These are phyloP conservation scores for Backusella parvicylindrica DNA, from an alignment of 192 early-diverging fungal species.

Conservation along the genomic window DNA sequence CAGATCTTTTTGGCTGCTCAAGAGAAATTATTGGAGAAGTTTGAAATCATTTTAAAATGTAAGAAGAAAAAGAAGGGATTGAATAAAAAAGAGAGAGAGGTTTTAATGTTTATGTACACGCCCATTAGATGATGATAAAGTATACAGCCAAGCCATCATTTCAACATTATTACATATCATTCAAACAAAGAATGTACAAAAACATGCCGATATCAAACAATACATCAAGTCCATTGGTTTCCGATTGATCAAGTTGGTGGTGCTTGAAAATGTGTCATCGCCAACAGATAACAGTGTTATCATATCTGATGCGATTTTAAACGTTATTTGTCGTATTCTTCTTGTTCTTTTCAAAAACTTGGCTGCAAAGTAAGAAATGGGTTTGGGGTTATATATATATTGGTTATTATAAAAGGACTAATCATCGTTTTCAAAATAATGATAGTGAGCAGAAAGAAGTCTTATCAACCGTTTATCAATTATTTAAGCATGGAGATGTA, in stretches of 20 bases:
- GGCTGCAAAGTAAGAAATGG: conserved; percentile 29
- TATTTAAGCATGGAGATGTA: neutral
- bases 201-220: conserved; percentile 40
- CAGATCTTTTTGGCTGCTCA: conserved; percentile 43
- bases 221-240: conserved; percentile 38
- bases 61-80: neutral
- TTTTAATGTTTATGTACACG: neutral
- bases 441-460: conserved; percentile 2
- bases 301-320: conserved; percentile 30
- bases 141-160: conserved; percentile 47
- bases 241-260: conserved; percentile 30
- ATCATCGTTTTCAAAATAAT: too few species aligned
- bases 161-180: conserved; percentile 41
- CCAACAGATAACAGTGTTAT: conserved; percentile 21
- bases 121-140: conserved; percentile 13
- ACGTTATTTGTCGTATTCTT: conserved; percentile 38
- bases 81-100: neutral
- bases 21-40: conserved; percentile 46
- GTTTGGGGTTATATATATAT: too few species aligned
- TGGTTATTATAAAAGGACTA: too few species aligned
- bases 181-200: conserved; percentile 27
- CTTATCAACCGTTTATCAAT: neutral
- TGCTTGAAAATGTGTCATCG: conserved; percentile 33
- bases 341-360: conserved; percentile 40
- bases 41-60: conserved; percentile 30